phyloP scores from a whole-genome alignment of 2,329 filamentous ascomycete species.

The Chaetomium olivaceum region DNA sequence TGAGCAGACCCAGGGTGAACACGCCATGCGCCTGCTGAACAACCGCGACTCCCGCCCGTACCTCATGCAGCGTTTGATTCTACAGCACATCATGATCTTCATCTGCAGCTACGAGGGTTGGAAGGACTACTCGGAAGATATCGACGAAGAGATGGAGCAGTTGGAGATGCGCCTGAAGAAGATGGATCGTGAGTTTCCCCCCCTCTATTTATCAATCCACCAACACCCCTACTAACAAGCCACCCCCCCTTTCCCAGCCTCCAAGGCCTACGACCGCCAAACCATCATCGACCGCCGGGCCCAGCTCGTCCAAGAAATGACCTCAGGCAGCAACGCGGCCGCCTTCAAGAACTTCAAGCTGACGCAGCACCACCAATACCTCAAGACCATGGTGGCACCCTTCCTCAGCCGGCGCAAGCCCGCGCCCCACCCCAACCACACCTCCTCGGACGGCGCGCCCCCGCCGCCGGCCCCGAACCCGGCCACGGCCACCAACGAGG shows the following conservation, averaged over 20 bases:
- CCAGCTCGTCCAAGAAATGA: slow-evolving; percentile 38
- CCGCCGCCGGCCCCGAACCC: slow-evolving; percentile 31
- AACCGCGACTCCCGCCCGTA: slow-evolving; percentile 37
- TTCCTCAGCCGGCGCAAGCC: slow-evolving; percentile 41
- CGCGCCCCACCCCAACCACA: neutral
- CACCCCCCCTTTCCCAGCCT: slow-evolving; percentile 13
- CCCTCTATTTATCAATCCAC: neutral
- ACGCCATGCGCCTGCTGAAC: slow-evolving; percentile 39
- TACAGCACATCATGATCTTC: slow-evolving; percentile 41
- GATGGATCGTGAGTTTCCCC: slow-evolving; percentile 33
- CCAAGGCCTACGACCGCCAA: slow-evolving; percentile 37
- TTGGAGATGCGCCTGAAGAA: slow-evolving; percentile 9
- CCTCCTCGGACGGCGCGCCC: neutral
- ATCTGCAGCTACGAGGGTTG: slow-evolving; percentile 41
- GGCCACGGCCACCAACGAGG: slow-evolving; percentile 38
- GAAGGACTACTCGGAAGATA: slow-evolving; percentile 35
- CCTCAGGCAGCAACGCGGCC: slow-evolving; percentile 36
- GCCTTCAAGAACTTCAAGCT: slow-evolving; percentile 33
- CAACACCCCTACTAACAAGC: neutral
- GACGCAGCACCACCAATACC: slow-evolving; percentile 29
- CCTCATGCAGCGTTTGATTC: slow-evolving; percentile 43
- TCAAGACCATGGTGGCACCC: slow-evolving; percentile 44
- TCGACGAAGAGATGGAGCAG: slow-evolving; percentile 32
- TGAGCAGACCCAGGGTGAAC: slow-evolving; percentile 35
- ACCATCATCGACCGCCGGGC: slow-evolving; percentile 42